These are phyloP conservation scores for Corymbia maculata DNA, from an alignment of 345 rosid species.

Conservation along the genomic window DNA sequence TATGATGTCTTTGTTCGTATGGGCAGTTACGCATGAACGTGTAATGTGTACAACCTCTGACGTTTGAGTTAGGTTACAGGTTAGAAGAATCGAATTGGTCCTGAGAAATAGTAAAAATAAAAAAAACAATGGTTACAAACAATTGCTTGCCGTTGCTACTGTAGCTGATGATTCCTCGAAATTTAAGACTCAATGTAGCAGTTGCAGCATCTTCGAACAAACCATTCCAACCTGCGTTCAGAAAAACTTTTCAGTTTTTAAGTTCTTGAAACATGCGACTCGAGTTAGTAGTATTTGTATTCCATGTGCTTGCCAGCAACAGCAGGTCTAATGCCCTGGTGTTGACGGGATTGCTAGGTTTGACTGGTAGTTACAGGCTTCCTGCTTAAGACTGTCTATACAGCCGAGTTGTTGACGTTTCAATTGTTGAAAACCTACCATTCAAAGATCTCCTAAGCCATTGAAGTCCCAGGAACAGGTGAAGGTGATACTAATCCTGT, in stretches of 20 bases:
- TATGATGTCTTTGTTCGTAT: background rate
- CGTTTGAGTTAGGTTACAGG: background rate
- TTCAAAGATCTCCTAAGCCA: conserved; percentile 5
- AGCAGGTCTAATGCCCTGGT: background rate
- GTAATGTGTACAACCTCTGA: background rate
- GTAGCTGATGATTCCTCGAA: background rate
- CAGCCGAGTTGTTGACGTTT: background rate
- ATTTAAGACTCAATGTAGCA: conserved; percentile 5
- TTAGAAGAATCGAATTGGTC: background rate
- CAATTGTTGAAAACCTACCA: conserved; percentile 1
- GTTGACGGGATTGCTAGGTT: background rate
- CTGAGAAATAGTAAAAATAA: background rate
- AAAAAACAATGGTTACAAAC: background rate
- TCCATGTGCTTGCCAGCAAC: background rate
- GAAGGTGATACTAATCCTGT: background rate
- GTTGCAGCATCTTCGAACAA: conserved; percentile 27
- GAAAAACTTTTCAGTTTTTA: background rate
- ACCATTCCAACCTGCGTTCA: conserved; percentile 32
- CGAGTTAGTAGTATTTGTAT: background rate
- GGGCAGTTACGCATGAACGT: background rate
- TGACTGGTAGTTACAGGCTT: conserved; percentile 17
- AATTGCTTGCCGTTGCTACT: background rate
- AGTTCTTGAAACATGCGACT: background rate
- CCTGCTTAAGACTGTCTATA: background rate
- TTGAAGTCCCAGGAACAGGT: background rate